Conservation (phyloP, 805 yeast species). For the Geotrichum ghanense region DNA sequence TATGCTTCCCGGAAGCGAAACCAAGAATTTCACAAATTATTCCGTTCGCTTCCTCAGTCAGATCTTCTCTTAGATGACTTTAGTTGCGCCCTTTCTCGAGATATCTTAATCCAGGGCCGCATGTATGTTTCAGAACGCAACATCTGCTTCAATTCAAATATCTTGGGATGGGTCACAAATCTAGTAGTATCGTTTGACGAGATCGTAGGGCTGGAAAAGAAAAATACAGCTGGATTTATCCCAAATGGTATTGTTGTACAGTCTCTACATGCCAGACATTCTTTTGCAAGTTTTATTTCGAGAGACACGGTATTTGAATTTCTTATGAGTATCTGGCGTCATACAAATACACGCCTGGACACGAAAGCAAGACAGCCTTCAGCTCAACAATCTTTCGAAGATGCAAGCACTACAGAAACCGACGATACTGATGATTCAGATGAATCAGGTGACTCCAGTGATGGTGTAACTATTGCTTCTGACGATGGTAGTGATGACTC, state of each 20-base stretch:
- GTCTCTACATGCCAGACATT: constrained; percentile 51
- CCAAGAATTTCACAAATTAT: constrained; percentile 65
- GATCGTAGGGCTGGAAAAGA: constrained; percentile 63
- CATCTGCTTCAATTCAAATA: constrained; percentile 75
- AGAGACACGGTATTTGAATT: constrained; percentile 69
- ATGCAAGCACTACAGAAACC: background rate
- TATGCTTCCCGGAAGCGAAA: constrained; percentile 34
- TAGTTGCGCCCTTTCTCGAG: constrained; percentile 81
- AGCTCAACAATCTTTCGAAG: too few relatives aligned
- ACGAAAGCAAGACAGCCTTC: constrained; percentile 5
- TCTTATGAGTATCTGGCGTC: constrained; percentile 59
- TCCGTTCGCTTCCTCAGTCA: constrained; percentile 51
- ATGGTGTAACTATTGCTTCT: too few relatives aligned
- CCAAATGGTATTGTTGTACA: constrained; percentile 79
- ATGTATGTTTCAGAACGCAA: constrained; percentile 68
- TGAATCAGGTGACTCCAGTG: background rate
- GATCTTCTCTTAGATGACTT: constrained; percentile 79
- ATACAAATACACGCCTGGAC: constrained; percentile 7
- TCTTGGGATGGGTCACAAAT: constrained; percentile 86
- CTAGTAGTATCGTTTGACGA: constrained; percentile 62
- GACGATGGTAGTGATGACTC: too few relatives aligned
- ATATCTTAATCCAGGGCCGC: constrained; percentile 79
- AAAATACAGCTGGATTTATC: constrained; percentile 76
- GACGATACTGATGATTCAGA: too few relatives aligned
- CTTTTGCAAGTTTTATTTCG: constrained; percentile 78